Percentiles rank a stretch among this genome's conserved stretches.
Conservation (phyloP, 179 eudicot genomes). For the Silene coronaria region DNA sequence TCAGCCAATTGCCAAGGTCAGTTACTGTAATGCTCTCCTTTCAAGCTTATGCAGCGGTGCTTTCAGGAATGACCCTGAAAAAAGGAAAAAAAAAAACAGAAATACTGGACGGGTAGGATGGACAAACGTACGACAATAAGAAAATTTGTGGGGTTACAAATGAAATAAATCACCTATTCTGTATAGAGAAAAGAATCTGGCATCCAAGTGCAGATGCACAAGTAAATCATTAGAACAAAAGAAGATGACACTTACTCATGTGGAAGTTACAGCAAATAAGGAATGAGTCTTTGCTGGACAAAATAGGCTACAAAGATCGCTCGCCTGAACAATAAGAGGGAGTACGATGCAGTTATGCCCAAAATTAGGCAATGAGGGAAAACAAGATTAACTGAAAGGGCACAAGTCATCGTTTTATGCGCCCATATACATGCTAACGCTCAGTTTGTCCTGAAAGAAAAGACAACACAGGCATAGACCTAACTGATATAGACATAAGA, state of each 20-base stretch:
- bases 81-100: not conserved
- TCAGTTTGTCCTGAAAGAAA: not conserved
- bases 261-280: not conserved
- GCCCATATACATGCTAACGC: not conserved
- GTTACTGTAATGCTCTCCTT: not conserved
- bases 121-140: not conserved
- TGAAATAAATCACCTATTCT: not conserved
- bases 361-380: not conserved
- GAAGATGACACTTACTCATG: slow-evolving; percentile 10
- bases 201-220: not conserved
- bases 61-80: not conserved
- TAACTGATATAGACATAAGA: not conserved
- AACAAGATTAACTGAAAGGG: not conserved
- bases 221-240: slow-evolving; percentile 1
- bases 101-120: not conserved
- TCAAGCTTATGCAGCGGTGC: not conserved
- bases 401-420: not conserved
- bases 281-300: not conserved
- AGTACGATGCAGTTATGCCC: not conserved
- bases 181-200: not conserved
- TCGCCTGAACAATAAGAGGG: not conserved
- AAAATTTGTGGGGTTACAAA: not conserved
- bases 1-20: not conserved
- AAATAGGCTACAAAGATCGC: not conserved
- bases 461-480: not conserved